Conservation (phyloP, 805 yeast species). For the Yarrowia keelungensis region DNA sequence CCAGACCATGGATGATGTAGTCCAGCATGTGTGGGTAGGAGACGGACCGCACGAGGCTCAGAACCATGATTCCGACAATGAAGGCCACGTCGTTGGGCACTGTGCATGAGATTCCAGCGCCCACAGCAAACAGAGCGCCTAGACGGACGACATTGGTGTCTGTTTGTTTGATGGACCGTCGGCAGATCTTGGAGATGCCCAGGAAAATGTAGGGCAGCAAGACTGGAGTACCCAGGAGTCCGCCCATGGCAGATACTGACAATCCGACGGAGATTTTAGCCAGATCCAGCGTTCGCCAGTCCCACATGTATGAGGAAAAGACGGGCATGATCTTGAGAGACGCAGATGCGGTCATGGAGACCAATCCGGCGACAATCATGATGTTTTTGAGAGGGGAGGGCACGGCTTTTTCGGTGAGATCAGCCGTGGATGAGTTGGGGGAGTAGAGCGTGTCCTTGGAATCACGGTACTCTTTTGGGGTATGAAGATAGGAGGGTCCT, state of each 20-base stretch:
- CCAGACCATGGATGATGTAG: slow-evolving; percentile 21
- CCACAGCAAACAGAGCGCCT: slow-evolving; percentile 11
- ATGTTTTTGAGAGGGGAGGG: slow-evolving; percentile 3
- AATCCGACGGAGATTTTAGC: slow-evolving; percentile 15
- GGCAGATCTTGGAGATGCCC: slow-evolving; percentile 19
- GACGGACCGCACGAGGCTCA: slow-evolving; percentile 23
- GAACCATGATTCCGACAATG: slow-evolving; percentile 31
- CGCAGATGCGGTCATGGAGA: slow-evolving; percentile 1
- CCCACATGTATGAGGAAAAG: slow-evolving; percentile 34
- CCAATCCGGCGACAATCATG: slow-evolving; percentile 7
- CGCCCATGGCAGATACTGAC: slow-evolving; percentile 28
- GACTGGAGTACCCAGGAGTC: slow-evolving; percentile 5
- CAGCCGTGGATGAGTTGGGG: slow-evolving; percentile 22
- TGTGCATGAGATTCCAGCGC: slow-evolving; percentile 9
- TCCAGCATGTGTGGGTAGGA: slow-evolving; percentile 23
- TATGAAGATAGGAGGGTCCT: neutral
- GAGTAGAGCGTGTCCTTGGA: slow-evolving; percentile 38
- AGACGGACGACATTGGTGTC: slow-evolving; percentile 24
- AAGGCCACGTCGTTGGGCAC: slow-evolving; percentile 33
- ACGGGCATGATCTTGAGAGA: slow-evolving; percentile 31
- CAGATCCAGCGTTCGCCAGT: slow-evolving; percentile 25
- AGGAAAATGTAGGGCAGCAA: slow-evolving; percentile 21
- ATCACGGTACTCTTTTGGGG: slow-evolving; percentile 32
- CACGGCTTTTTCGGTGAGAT: slow-evolving; percentile 1
- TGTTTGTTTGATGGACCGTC: slow-evolving; percentile 8